These are phyloP conservation scores for Phytophthora foliorum DNA, from an alignment of 352 stramenopile species.

Conservation along the genomic window DNA sequence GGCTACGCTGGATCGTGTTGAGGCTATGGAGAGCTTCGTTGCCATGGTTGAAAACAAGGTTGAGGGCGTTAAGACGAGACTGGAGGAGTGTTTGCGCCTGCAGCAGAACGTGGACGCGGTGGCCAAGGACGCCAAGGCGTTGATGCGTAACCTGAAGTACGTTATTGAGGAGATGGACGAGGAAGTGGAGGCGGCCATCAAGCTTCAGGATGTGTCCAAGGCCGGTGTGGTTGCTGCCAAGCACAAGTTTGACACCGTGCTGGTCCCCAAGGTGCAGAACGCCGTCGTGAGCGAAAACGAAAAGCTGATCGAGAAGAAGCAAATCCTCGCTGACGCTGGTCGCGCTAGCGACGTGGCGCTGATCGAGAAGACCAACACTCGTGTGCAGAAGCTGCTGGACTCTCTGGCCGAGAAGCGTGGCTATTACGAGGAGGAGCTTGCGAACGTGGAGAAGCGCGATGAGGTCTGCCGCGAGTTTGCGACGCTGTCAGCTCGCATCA, in stretches of 20 bases:
- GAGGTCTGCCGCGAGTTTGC: conserved; percentile 84
- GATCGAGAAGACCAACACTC: conserved; percentile 80
- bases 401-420: conserved; percentile 78
- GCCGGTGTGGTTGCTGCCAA: conserved; percentile 73
- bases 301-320: conserved; percentile 87
- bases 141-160: conserved; percentile 92
- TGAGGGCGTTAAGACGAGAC: conserved; percentile 63
- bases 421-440: conserved; percentile 81
- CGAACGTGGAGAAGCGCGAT: conserved; percentile 80
- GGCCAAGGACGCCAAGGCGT: conserved; percentile 87
- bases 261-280: conserved; percentile 80
- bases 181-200: conserved; percentile 81
- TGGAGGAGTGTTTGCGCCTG: conserved; percentile 64
- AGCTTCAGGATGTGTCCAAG: conserved; percentile 78
- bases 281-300: conserved; percentile 79
- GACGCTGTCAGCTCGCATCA: conserved; percentile 74
- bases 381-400: conserved; percentile 73
- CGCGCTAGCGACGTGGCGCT: conserved; percentile 67
- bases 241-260: conserved; percentile 72
- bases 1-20: conserved; percentile 75
- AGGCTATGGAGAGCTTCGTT: conserved; percentile 84
- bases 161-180: conserved; percentile 91
- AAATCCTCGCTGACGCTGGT: conserved; percentile 65
- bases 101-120: conserved; percentile 84
- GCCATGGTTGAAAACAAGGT: conserved; percentile 77